These are phyloP conservation scores for Carnegiea gigantea DNA, from an alignment of 179 eudicot species.

Conservation along the genomic window DNA sequence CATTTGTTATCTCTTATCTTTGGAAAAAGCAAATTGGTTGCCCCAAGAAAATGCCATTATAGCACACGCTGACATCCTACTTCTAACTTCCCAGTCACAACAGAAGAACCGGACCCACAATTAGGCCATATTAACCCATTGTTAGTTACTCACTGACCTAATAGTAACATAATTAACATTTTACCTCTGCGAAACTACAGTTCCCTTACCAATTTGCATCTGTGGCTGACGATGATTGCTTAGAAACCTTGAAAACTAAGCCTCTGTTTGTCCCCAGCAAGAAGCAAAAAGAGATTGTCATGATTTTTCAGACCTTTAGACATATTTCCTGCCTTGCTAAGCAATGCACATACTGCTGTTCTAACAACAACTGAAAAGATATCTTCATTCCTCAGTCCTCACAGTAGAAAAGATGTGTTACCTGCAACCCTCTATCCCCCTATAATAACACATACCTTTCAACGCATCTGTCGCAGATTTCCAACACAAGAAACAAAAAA, in stretches of 20 bases:
- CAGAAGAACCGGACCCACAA: not conserved
- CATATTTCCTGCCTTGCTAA: constrained; percentile 44
- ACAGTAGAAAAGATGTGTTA: not conserved
- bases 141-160: not conserved
- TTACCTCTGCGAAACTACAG: not conserved
- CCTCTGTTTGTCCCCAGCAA: constrained; percentile 21
- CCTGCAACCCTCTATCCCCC: constrained; percentile 13
- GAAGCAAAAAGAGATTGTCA: constrained; percentile 13
- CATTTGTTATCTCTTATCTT: not conserved
- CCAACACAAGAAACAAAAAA: not conserved
- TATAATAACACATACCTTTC: constrained; percentile 14
- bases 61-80: not conserved
- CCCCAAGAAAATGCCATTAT: constrained; percentile 4
- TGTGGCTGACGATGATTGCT: constrained; percentile 12
- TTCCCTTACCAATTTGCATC: constrained; percentile 1
- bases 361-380: constrained; percentile 1
- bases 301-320: constrained; percentile 17
- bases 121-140: not conserved
- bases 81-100: not conserved
- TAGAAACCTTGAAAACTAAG: constrained; percentile 32
- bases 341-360: constrained; percentile 37
- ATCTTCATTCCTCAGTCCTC: constrained; percentile 12
- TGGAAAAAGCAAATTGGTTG: constrained; percentile 11
- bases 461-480: not conserved
- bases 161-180: constrained; percentile 2